Conservation (phyloP, 768 basidiomycete species). For the Clitopilus passeckerianus region DNA sequence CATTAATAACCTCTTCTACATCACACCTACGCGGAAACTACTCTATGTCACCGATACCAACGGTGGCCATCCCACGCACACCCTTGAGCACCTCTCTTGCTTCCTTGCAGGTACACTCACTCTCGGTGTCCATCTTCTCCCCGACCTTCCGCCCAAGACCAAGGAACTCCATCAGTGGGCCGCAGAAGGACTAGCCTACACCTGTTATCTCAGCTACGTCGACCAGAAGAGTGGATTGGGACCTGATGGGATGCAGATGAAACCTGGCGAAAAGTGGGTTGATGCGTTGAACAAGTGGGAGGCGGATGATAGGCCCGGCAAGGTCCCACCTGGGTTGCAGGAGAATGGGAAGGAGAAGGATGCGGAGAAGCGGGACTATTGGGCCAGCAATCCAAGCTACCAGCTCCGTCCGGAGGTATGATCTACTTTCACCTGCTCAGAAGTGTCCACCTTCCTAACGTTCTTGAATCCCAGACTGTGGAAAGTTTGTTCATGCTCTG, state of each 20-base stretch:
- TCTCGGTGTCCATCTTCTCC: slow-evolving; percentile 51
- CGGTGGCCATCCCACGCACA: slow-evolving; percentile 29
- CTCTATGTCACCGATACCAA: slow-evolving; percentile 58
- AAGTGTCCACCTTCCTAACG: background rate
- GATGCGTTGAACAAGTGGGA: slow-evolving; percentile 42
- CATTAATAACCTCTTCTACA: slow-evolving; percentile 50
- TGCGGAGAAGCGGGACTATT: slow-evolving; percentile 46
- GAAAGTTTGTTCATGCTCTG: slow-evolving; percentile 71
- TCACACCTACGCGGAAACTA: slow-evolving; percentile 51
- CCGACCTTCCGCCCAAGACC: slow-evolving; percentile 22
- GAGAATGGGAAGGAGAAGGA: slow-evolving; percentile 22
- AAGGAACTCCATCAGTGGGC: slow-evolving; percentile 60
- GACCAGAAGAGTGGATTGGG: slow-evolving; percentile 64
- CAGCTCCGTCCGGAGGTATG: slow-evolving; percentile 63
- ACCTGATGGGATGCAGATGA: slow-evolving; percentile 49
- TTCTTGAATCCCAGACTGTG: slow-evolving; percentile 42
- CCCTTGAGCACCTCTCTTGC: slow-evolving; percentile 65
- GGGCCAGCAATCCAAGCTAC: slow-evolving; percentile 32
- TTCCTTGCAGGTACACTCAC: slow-evolving; percentile 66
- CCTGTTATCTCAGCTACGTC: slow-evolving; percentile 62
- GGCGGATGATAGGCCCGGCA: slow-evolving; percentile 28
- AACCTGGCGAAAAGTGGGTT: slow-evolving; percentile 37
- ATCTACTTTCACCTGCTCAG: background rate
- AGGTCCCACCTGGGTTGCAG: slow-evolving; percentile 38
- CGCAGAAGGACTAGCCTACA: slow-evolving; percentile 65